A percentile compares a stretch with the other conserved stretches of the same genome.
Conservation (phyloP, 2,329 filamentous ascomycete species). For the Diaporthe australafricana region DNA sequence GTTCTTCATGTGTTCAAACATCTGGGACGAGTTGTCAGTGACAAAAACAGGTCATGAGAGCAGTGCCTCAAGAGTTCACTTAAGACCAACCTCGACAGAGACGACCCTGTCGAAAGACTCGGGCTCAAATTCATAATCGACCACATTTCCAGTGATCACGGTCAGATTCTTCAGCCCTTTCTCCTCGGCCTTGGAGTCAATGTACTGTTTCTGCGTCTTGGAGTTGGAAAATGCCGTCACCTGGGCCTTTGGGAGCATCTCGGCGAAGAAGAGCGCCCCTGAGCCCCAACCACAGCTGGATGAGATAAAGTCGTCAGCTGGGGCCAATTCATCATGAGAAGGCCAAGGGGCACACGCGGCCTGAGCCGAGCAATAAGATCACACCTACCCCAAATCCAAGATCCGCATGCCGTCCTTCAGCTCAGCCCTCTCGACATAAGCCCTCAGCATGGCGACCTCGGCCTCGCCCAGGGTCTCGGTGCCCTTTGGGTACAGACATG, state of each 20-base stretch:
- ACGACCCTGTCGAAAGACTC: slow-evolving; percentile 73
- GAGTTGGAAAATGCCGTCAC: slow-evolving; percentile 79
- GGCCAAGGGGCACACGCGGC: slow-evolving; percentile 34
- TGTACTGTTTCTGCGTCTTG: slow-evolving; percentile 74
- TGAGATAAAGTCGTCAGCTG: background rate
- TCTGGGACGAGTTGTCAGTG: slow-evolving; percentile 49
- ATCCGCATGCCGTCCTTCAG: slow-evolving; percentile 70
- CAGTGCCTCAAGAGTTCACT: background rate
- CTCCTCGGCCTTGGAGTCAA: slow-evolving; percentile 67
- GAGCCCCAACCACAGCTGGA: slow-evolving; percentile 77
- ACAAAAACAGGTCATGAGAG: background rate
- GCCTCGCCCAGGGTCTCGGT: slow-evolving; percentile 73
- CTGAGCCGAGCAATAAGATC: slow-evolving; percentile 3
- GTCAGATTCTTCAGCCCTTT: slow-evolving; percentile 70
- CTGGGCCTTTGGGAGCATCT: slow-evolving; percentile 69
- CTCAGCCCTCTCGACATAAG: slow-evolving; percentile 71
- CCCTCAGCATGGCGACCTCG: slow-evolving; percentile 73
- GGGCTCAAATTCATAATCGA: slow-evolving; percentile 72
- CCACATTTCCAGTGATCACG: slow-evolving; percentile 75
- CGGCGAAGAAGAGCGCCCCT: slow-evolving; percentile 72
- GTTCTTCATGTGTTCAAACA: slow-evolving; percentile 84
- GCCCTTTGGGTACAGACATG: slow-evolving; percentile 72
- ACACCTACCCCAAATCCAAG: slow-evolving; percentile 68
- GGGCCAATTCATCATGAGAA: background rate
- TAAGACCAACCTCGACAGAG: slow-evolving; percentile 64